Evolutionary conservation across 2,329 filamentous ascomycete genomes (phyloP), one percentile per base, ranked within the genome.

Genomic region (Alternaria atra): DNA sequence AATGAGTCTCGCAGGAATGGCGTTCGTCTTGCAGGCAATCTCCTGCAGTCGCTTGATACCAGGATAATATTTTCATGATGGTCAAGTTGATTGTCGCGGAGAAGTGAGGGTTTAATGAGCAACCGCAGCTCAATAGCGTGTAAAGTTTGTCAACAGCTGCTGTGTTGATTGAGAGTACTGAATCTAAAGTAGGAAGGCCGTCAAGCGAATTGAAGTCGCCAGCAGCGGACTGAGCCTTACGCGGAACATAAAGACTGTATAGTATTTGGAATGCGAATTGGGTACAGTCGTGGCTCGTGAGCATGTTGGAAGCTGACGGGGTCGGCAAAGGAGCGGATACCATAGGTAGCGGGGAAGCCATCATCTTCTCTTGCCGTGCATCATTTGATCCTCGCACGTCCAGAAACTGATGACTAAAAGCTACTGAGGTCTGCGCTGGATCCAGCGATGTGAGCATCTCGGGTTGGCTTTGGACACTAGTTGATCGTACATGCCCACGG

Each of bases 61-160:
- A 77, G 1, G 74, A 73, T n/a, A 78, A 70, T 25, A 78, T 73
- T 55, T 78, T 77, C 37, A 68, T 68, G 20, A 77, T 75, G 6
- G 71, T 72, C 54, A 78, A 72, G 12, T 73, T 70, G 39, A 77
- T 74, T 2, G 74, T 77, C 2, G 75, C 73, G n/a, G 74, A 77
- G 65, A 75, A 78, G 61, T 78, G 75, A 3, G 76, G 76, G 57
- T 76, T 77, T 4, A 63, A 62, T 6, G 76, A 74, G 69, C 76
- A 78, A n/a, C 68, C 66, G 65, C 76, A 78, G 23, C 63, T 64
- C 3, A 78, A 70, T 4, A 78, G 65, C 8, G 73, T 67, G 37
- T 74, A 72, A 8, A 78, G 68, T 55, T 69, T 76, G 48, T 78
- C 75, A 3, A 77, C 70, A 2, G 76, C 75, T 23, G 68, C 63